phyloP scores from a whole-genome alignment of 2,329 filamentous ascomycete species.

The Ascochyta fabae region DNA sequence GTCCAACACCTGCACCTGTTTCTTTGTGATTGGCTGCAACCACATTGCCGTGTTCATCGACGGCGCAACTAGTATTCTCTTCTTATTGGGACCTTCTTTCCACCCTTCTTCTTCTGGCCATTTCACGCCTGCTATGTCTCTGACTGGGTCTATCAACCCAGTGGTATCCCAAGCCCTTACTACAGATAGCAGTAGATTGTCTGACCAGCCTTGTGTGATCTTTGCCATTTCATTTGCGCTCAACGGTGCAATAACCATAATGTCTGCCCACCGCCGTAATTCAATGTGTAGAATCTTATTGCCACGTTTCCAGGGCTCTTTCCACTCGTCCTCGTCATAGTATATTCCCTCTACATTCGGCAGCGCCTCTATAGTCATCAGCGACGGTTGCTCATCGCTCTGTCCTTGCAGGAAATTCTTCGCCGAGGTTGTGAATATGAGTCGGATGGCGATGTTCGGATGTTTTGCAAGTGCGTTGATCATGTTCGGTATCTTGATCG shows the following conservation, averaged over 20 bases:
- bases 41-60: slow-evolving; percentile 95
- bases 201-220: slow-evolving; percentile 76
- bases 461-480: slow-evolving; percentile 61
- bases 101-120: slow-evolving; percentile 24
- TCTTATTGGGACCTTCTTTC: slow-evolving; percentile 48
- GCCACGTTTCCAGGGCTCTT: slow-evolving; percentile 76
- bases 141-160: slow-evolving; percentile 40
- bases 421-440: slow-evolving; percentile 79
- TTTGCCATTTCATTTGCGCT: slow-evolving; percentile 88
- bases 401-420: slow-evolving; percentile 78
- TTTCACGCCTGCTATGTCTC: slow-evolving; percentile 34
- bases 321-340: slow-evolving; percentile 86
- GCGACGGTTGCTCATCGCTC: slow-evolving; percentile 74
- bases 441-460: slow-evolving; percentile 74
- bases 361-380: slow-evolving; percentile 64
- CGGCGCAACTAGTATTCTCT: slow-evolving; percentile 74
- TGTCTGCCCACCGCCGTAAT: slow-evolving; percentile 79
- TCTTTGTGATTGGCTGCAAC: slow-evolving; percentile 79
- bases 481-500: slow-evolving; percentile 72
- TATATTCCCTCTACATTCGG: slow-evolving; percentile 83
- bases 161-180: slow-evolving; percentile 85
- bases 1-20: slow-evolving; percentile 72
- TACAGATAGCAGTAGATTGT: slow-evolving; percentile 75
- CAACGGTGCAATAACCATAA: slow-evolving; percentile 80
- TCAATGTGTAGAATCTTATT: slow-evolving; percentile 90